Percentiles rank a stretch among this genome's conserved stretches.
Evolutionary conservation across 169 alveolate genomes (phyloP).

Genomic region (Eimeria sp.): DNA sequence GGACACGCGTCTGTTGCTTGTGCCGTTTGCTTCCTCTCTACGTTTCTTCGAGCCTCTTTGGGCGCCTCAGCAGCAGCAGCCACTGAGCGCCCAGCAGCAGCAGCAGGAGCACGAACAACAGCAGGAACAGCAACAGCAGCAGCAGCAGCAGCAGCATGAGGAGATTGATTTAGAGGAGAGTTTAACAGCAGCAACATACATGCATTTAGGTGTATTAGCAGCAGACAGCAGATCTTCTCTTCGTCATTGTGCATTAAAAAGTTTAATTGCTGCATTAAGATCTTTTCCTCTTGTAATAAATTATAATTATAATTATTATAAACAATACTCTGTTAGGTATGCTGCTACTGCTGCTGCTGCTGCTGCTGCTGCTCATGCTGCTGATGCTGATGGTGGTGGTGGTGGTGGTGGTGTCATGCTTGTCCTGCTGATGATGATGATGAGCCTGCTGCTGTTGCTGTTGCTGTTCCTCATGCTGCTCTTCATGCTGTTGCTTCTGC

Average conservation of each 20-base stretch:
- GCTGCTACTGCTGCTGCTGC: background rate
- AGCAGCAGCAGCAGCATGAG: background rate
- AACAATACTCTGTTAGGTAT: background rate
- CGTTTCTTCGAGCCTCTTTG: constrained; percentile 52
- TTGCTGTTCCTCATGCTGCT: constrained; percentile 4
- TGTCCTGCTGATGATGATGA: background rate
- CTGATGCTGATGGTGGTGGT: no score
- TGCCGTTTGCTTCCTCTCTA: background rate
- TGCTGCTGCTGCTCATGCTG: no score
- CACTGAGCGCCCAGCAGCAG: background rate
- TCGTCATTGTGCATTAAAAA: constrained; percentile 19
- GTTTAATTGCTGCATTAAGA: background rate
- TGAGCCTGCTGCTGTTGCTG: background rate
- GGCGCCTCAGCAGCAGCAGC: constrained; percentile 17
- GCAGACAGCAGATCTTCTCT: constrained; percentile 6
- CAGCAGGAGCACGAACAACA: background rate
- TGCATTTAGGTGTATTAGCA: background rate
- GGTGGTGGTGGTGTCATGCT: no score
- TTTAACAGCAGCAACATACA: background rate
- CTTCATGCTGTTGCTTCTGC: background rate
- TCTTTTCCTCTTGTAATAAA: background rate
- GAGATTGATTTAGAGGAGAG: background rate
- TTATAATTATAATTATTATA: no score
- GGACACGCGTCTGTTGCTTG: background rate
- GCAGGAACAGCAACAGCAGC: constrained; percentile 36